phyloP scores from a whole-genome alignment of 495 filamentous ascomycete species.

The Aspergillus wentii region DNA sequence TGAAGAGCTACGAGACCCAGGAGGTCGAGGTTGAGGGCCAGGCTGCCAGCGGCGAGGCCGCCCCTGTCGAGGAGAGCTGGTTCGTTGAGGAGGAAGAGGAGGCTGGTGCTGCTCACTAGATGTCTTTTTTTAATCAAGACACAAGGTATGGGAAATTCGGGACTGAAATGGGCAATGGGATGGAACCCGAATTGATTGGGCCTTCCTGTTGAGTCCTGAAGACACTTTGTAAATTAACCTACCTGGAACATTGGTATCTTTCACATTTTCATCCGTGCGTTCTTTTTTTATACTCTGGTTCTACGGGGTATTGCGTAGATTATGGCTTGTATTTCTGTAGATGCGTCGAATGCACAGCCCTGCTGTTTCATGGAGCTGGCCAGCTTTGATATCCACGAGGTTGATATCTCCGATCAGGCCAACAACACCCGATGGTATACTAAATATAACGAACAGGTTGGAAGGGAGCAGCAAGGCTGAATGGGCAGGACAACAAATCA shows the following conservation, averaged over 20 bases:
- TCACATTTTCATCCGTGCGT: too few relatives aligned
- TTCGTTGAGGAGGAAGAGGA: constrained; percentile 63
- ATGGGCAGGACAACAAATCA: too few relatives aligned
- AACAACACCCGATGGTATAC: too few relatives aligned
- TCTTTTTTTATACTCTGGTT: constrained; percentile 7
- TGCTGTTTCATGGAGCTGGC: too few relatives aligned
- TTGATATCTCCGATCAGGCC: too few relatives aligned
- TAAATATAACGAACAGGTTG: too few relatives aligned
- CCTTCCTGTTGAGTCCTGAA: constrained; percentile 32
- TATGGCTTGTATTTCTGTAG: too few relatives aligned
- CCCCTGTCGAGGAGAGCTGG: constrained; percentile 62
- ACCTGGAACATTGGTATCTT: constrained; percentile 33
- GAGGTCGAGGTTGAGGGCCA: constrained; percentile 93
- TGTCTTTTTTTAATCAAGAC: constrained; percentile 25
- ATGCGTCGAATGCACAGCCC: too few relatives aligned
- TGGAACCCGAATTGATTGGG: constrained; percentile 20
- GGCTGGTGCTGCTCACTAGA: constrained; percentile 45
- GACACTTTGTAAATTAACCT: constrained; percentile 43
- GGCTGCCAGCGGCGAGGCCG: constrained; percentile 49
- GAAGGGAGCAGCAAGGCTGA: too few relatives aligned
- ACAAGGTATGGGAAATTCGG: constrained; percentile 24
- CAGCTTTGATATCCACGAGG: too few relatives aligned
- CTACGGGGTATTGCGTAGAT: too few relatives aligned
- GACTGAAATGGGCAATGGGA: constrained; percentile 16
- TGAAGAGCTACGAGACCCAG: constrained; percentile 90